These are phyloP conservation scores for Erodium texanum DNA, from an alignment of 441 rosid species.

Conservation along the genomic window DNA sequence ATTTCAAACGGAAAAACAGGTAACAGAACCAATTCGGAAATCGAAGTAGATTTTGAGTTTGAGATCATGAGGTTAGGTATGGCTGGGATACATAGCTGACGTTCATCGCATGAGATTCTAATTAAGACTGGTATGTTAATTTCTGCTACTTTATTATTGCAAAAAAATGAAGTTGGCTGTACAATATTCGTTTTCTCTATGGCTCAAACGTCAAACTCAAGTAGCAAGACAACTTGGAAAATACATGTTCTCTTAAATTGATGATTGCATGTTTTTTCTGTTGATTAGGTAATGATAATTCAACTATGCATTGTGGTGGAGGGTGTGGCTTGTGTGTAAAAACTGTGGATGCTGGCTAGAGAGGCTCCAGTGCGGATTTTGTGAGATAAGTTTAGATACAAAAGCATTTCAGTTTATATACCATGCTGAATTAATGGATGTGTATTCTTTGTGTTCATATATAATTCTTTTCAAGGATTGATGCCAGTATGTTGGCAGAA, in stretches of 20 bases:
- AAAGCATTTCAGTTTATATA: neutral
- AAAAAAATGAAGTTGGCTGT: neutral
- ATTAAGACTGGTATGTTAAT: neutral
- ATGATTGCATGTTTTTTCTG: neutral
- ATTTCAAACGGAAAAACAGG: slow-evolving; percentile 45
- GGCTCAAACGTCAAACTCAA: neutral
- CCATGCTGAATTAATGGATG: neutral
- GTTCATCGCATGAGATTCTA: neutral
- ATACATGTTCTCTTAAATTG: neutral
- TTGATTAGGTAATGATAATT: neutral
- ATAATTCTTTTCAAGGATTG: too few species aligned
- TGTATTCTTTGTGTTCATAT: neutral
- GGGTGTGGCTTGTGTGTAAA: neutral
- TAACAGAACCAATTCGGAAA: slow-evolving; percentile 3
- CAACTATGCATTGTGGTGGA: neutral
- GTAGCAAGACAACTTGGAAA: neutral
- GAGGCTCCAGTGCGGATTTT: neutral
- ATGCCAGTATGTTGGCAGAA: too few species aligned
- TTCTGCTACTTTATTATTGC: neutral
- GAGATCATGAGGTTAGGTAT: neutral
- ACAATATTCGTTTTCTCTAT: neutral
- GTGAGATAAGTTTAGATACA: neutral
- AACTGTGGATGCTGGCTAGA: neutral
- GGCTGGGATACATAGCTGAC: neutral
- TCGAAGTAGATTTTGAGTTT: neutral